Conservation (phyloP, 306 rosid genomes). For the Quercus agrifolia region DNA sequence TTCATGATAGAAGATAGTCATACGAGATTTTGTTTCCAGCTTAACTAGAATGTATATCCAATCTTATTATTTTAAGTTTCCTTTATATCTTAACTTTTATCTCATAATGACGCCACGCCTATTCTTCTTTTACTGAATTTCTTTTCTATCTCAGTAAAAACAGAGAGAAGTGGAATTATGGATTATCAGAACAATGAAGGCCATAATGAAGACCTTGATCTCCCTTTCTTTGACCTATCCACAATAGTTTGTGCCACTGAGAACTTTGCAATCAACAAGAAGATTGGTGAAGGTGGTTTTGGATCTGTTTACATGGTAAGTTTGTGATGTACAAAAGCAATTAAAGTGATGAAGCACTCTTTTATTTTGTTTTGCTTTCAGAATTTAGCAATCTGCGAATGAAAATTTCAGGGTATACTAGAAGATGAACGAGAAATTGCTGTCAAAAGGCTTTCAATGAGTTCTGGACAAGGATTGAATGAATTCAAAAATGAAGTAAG, state of each 20-base stretch:
- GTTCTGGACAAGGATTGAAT: slow-evolving; percentile 52
- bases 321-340: not conserved
- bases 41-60: not conserved
- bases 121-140: not conserved
- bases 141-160: not conserved
- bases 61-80: not conserved
- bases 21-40: too few species aligned
- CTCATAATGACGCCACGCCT: not conserved
- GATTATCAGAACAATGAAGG: not conserved
- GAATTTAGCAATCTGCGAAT: too few species aligned
- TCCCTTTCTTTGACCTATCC: slow-evolving; percentile 38
- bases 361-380: too few species aligned
- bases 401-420: slow-evolving; percentile 43
- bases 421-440: slow-evolving; percentile 50
- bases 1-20: too few species aligned
- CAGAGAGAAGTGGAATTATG: not conserved
- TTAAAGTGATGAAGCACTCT: not conserved
- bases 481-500: slow-evolving; percentile 63
- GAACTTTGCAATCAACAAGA: slow-evolving; percentile 35
- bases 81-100: not conserved
- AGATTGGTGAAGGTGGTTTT: slow-evolving; percentile 65
- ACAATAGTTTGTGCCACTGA: slow-evolving; percentile 38
- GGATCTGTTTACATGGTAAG: slow-evolving; percentile 54
- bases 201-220: slow-evolving; percentile 35
- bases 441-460: slow-evolving; percentile 50